Evolutionary conservation across 2,329 filamentous ascomycete species (phyloP).

Genomic region (Paecilomyces fulvus): DNA sequence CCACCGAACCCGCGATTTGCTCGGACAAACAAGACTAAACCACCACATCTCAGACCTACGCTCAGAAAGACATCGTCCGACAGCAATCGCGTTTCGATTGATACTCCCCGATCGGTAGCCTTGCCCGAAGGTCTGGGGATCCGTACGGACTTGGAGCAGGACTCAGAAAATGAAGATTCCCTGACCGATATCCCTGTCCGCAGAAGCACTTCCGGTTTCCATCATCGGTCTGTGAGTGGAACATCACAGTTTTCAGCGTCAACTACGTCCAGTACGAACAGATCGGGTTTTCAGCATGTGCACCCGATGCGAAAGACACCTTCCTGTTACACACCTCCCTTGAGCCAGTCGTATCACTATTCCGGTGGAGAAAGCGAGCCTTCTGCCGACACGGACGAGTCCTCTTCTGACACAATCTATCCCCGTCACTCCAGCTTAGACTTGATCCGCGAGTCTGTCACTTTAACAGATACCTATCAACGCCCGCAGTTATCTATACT

Average conservation of each 20-base stretch:
- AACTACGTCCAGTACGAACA: conserved; percentile 37
- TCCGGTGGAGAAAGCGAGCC: conserved; percentile 40
- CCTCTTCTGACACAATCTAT: conserved; percentile 40
- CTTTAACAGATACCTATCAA: conserved; percentile 22
- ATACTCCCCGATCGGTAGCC: conserved; percentile 46
- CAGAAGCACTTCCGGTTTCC: conserved; percentile 34
- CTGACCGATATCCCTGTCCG: conserved; percentile 23
- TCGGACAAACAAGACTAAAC: conserved; percentile 14
- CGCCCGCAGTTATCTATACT: conserved; percentile 27
- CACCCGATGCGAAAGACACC: conserved; percentile 50
- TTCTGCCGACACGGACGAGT: conserved; percentile 35
- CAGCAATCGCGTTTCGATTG: conserved; percentile 42
- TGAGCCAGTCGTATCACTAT: conserved; percentile 41
- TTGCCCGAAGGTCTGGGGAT: conserved; percentile 53
- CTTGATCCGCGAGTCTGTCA: conserved; percentile 15
- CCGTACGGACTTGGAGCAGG: conserved; percentile 27
- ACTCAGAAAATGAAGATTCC: conserved; percentile 30
- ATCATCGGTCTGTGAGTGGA: conserved; percentile 47
- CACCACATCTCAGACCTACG: conserved; percentile 46
- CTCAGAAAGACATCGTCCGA: conserved; percentile 44
- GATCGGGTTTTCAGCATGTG: conserved; percentile 44
- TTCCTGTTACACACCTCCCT: conserved; percentile 45
- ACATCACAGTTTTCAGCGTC: conserved; percentile 45
- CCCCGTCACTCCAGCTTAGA: conserved; percentile 14
- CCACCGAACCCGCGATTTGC: not conserved